Evolutionary conservation across 2,329 filamentous ascomycete genomes (phyloP).

Genomic region (Gaeumannomyces sp.): DNA sequence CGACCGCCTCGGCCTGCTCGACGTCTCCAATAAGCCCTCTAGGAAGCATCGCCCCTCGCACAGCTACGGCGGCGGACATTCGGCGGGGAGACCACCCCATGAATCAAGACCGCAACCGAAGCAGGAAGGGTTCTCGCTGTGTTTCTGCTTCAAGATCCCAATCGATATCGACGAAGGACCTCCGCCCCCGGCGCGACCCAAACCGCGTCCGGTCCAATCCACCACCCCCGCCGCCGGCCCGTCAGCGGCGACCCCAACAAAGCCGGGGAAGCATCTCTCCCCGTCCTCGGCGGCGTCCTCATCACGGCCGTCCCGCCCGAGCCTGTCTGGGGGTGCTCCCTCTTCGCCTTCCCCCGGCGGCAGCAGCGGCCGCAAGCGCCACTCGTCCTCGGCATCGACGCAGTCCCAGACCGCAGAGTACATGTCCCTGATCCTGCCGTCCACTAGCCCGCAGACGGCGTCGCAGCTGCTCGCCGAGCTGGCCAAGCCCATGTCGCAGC

Average conservation of each 20-base stretch:
- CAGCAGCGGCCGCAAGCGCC: slow-evolving; percentile 4
- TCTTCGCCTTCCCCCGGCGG: slow-evolving; percentile 15
- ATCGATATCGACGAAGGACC: slow-evolving; percentile 31
- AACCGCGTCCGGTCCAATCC: slow-evolving; percentile 39
- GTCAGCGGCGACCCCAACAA: slow-evolving; percentile 18
- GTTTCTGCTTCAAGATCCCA: slow-evolving; percentile 48
- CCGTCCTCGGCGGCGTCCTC: slow-evolving; percentile 8
- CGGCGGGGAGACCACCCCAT: slow-evolving; percentile 15
- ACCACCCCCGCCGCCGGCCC: slow-evolving; percentile 6
- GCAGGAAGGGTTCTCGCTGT: slow-evolving; percentile 30
- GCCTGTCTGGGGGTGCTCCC: slow-evolving; percentile 19
- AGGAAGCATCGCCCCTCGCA: slow-evolving; percentile 20
- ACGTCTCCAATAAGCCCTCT: slow-evolving; percentile 45
- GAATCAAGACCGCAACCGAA: slow-evolving; percentile 24
- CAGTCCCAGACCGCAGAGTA: slow-evolving; percentile 37
- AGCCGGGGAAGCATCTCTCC: slow-evolving; percentile 18
- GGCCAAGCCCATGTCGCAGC: slow-evolving; percentile 63
- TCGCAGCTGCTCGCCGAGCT: slow-evolving; percentile 72
- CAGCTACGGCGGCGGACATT: slow-evolving; percentile 19
- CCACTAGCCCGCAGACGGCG: slow-evolving; percentile 60
- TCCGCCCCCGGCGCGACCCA: slow-evolving; percentile 35
- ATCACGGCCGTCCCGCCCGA: slow-evolving; percentile 15
- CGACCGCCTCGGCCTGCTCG: slow-evolving; percentile 69
- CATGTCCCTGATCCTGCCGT: slow-evolving; percentile 63
- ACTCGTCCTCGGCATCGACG: slow-evolving; percentile 22